phyloP scores from a whole-genome alignment of 306 rosid genomes.

The Medicago arabica region DNA sequence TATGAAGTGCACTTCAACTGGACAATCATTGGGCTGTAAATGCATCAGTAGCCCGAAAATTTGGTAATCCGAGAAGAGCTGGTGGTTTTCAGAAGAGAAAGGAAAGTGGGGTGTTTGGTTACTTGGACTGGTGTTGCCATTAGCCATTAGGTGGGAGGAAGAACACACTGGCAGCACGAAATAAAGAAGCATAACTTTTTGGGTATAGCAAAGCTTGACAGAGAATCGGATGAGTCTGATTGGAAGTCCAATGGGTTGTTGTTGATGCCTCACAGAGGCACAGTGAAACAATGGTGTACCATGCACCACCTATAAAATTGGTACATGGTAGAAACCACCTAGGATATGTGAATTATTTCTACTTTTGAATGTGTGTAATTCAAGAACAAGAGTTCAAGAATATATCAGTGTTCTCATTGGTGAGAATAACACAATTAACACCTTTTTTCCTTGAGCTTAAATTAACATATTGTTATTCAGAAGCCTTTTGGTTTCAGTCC shows the following conservation, averaged over 20 bases:
- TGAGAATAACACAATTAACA: slow-evolving; percentile 1
- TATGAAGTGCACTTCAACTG: not conserved
- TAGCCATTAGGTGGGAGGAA: not conserved
- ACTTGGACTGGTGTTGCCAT: not conserved
- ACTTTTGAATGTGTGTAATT: slow-evolving; percentile 10
- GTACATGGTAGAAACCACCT: slow-evolving; percentile 6
- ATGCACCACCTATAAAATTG: not conserved
- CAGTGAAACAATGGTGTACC: not conserved
- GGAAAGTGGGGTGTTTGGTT: not conserved
- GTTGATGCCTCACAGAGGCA: not conserved
- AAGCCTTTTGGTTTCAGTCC: slow-evolving; percentile 11
- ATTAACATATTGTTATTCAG: slow-evolving; percentile 23
- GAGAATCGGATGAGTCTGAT: not conserved
- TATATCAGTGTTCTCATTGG: not conserved
- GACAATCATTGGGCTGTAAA: not conserved
- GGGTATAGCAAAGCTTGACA: not conserved
- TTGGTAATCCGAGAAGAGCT: not conserved
- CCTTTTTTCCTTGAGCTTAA: not conserved
- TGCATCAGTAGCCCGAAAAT: not conserved
- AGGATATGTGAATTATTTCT: slow-evolving; percentile 12
- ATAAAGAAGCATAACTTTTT: not conserved
- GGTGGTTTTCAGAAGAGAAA: not conserved
- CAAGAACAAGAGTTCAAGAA: not conserved
- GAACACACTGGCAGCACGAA: not conserved
- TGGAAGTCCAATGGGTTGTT: not conserved